Evolutionary conservation across 805 yeast species (phyloP).

Genomic region (Saturnispora gosingensis): DNA sequence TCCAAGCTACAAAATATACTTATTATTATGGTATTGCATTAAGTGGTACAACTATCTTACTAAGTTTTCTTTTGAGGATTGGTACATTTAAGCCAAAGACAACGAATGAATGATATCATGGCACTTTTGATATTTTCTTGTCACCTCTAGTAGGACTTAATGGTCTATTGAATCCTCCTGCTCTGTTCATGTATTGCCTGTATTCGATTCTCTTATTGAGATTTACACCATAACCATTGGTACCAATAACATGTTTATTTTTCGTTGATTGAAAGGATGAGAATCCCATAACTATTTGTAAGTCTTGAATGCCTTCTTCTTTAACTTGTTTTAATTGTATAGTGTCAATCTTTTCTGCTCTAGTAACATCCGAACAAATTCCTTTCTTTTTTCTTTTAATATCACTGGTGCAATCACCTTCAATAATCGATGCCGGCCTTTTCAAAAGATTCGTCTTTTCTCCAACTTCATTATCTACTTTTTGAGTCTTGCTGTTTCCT

Average conservation of each 20-base stretch:
- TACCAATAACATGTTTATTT: slow-evolving; percentile 44
- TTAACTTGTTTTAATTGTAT: neutral
- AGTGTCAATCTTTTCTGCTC: too few species aligned
- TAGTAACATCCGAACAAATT: too few species aligned
- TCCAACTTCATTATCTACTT: neutral
- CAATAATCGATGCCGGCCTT: neutral
- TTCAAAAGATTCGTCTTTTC: neutral
- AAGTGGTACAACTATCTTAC: slow-evolving; percentile 22
- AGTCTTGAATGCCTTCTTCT: slow-evolving; percentile 17
- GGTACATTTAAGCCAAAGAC: slow-evolving; percentile 27
- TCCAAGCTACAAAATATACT: slow-evolving; percentile 28
- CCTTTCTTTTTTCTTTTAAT: neutral
- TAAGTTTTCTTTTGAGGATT: slow-evolving; percentile 28
- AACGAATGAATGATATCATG: neutral
- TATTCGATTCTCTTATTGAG: slow-evolving; percentile 34
- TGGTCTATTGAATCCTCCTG: slow-evolving; percentile 46
- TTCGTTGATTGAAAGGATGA: slow-evolving; percentile 46
- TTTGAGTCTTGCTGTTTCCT: neutral
- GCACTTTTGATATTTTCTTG: neutral
- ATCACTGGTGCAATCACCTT: neutral
- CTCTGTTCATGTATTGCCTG: slow-evolving; percentile 53
- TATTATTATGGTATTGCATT: slow-evolving; percentile 34
- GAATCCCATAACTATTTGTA: slow-evolving; percentile 50
- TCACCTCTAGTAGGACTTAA: slow-evolving; percentile 34
- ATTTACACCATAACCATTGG: slow-evolving; percentile 35